Conservation (phyloP, 2,329 filamentous ascomycete species). For the Podosphaera leucotricha region DNA sequence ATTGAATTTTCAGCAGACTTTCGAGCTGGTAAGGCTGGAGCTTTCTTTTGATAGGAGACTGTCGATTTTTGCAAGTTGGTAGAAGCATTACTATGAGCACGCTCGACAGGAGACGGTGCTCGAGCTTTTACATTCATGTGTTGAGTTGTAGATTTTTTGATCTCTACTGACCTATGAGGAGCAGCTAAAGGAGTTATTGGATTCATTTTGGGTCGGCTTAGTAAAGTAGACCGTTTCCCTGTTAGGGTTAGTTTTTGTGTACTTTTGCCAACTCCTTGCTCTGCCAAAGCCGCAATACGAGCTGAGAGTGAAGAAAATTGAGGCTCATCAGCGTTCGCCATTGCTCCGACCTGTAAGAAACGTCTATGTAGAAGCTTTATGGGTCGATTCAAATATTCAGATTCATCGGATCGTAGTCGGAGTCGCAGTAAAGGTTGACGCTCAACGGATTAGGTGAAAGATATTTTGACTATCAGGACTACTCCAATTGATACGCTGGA, state of each 20-base stretch:
- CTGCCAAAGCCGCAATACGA: conserved; percentile 38
- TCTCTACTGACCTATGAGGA: conserved; percentile 10
- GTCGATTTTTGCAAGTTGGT: conserved; percentile 6
- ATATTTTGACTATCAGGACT: too few relatives aligned
- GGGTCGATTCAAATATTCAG: too few relatives aligned
- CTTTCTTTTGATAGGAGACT: conserved; percentile 9
- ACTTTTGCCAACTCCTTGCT: conserved; percentile 9
- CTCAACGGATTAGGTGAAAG: too few relatives aligned
- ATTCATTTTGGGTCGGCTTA: conserved; percentile 17
- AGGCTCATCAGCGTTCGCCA: conserved; percentile 38
- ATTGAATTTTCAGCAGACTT: conserved; percentile 18
- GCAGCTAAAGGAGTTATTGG: conserved; percentile 17
- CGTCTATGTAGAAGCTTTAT: too few relatives aligned
- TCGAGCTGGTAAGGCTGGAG: conserved; percentile 10
- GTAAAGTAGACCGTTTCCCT: conserved; percentile 17
- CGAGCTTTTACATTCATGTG: conserved; percentile 8
- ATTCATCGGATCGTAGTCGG: too few relatives aligned
- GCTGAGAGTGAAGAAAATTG: conserved; percentile 36
- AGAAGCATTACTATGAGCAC: conserved; percentile 11
- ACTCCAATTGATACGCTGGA: too few relatives aligned
- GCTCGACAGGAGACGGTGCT: conserved; percentile 9
- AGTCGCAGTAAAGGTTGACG: too few relatives aligned
- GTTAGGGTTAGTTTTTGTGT: conserved; percentile 27
- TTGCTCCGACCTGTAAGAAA: conserved; percentile 12
- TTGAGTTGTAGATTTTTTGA: conserved; percentile 10